Evolutionary conservation across 2,329 filamentous ascomycete species (phyloP).

Genomic region (Alternaria tenuissima): DNA sequence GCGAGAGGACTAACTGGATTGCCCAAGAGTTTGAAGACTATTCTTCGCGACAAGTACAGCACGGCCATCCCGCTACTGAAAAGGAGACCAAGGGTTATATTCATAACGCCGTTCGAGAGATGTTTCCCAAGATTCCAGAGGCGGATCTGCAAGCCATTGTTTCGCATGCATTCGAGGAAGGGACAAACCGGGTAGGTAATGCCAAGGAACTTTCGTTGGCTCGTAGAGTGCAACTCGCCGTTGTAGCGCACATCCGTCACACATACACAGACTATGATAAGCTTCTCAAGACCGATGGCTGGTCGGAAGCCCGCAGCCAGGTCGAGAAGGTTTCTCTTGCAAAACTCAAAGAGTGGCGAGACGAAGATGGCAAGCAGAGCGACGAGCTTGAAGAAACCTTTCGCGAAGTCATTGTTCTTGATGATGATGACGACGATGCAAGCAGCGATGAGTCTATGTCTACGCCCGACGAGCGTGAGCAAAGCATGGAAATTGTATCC

Average conservation of each 20-base stretch:
- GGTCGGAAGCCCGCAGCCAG: constrained; percentile 62
- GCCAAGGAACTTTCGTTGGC: constrained; percentile 62
- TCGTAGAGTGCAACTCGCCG: constrained; percentile 67
- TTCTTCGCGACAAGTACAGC: constrained; percentile 34
- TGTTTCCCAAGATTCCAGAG: constrained; percentile 70
- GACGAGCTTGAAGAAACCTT: constrained; percentile 68
- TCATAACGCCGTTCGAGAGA: constrained; percentile 65
- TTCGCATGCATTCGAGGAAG: constrained; percentile 68
- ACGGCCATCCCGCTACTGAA: constrained; percentile 36
- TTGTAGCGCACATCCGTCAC: constrained; percentile 69
- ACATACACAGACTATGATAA: constrained; percentile 69
- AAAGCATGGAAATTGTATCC: constrained; percentile 45
- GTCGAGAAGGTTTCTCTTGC: constrained; percentile 65
- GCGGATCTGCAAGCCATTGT: constrained; percentile 66
- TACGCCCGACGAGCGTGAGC: constrained; percentile 37
- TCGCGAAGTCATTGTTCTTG: constrained; percentile 70
- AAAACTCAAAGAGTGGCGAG: constrained; percentile 69
- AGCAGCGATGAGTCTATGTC: constrained; percentile 42
- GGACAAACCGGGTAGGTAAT: constrained; percentile 66
- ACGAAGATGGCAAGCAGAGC: constrained; percentile 61
- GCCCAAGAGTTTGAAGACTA: constrained; percentile 49
- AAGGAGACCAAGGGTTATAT: constrained; percentile 64
- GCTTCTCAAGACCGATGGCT: constrained; percentile 61
- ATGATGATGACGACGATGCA: constrained; percentile 67
- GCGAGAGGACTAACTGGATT: constrained; percentile 39